Percentiles rank a stretch among this genome's conserved stretches.
These are phyloP conservation scores for Aspergillus candidus DNA, from an alignment of 2,329 filamentous ascomycete species.

Conservation along the genomic window DNA sequence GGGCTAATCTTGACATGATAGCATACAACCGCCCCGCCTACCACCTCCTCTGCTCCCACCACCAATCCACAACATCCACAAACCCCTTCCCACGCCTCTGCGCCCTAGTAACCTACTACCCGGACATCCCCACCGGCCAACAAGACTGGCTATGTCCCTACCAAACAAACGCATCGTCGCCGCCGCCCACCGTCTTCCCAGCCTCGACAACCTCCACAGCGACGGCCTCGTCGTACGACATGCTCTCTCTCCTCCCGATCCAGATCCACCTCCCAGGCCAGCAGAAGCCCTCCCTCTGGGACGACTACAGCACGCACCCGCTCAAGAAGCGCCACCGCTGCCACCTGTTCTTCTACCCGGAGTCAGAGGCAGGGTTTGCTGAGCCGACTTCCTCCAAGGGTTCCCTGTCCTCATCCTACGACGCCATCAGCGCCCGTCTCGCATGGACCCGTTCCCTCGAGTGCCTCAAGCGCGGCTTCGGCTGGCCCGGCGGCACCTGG, in stretches of 20 bases:
- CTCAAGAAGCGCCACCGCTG: constrained; percentile 28
- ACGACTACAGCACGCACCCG: constrained; percentile 20
- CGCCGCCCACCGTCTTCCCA: constrained; percentile 23
- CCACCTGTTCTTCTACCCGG: constrained; percentile 48
- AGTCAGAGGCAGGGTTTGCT: constrained; percentile 57
- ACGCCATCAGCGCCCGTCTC: constrained; percentile 54
- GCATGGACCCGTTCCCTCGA: constrained; percentile 60
- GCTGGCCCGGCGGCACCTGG: constrained; percentile 26
- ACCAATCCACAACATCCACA: constrained; percentile 38
- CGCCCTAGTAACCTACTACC: constrained; percentile 57
- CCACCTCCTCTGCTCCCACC: constrained; percentile 44
- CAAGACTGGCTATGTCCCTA: too few species aligned
- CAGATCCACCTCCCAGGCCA: constrained; percentile 52
- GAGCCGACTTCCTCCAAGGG: constrained; percentile 49
- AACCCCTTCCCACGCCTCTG: constrained; percentile 53
- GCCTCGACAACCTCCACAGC: constrained; percentile 25
- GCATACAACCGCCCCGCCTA: constrained; percentile 56
- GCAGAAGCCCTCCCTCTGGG: constrained; percentile 32
- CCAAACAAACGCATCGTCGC: neutral
- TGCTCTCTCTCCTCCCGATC: constrained; percentile 35
- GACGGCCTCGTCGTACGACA: constrained; percentile 18
- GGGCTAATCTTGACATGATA: constrained; percentile 19
- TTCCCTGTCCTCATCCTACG: constrained; percentile 47
- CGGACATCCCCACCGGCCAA: neutral
- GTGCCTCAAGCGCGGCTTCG: constrained; percentile 55